Evolutionary conservation across 2,329 filamentous ascomycete species (phyloP), one percentile per base, ranked within the genome.

Genomic region (Dactylellina sp.): DNA sequence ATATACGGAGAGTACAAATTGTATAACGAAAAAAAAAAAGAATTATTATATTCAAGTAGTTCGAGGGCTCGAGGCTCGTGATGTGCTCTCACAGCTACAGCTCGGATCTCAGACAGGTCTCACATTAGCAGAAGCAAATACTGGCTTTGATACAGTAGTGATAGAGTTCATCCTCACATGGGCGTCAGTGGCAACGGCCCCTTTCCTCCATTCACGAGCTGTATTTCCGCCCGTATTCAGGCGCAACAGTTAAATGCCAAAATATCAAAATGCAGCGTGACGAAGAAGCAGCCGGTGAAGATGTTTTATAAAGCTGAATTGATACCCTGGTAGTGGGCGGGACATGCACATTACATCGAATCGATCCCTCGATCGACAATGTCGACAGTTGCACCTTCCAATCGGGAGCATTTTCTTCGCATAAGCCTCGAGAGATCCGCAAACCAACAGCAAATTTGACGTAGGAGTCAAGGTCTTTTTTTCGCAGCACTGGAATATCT

Each of bases 21-120:
- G n/a, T 22, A 55, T 16, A 11, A 53, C 24, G 28, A 53, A 18
- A 25, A 16, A 16, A 35, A 9, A 20, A 40, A 14, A 55, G 35
- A 14, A 16, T 24, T 7, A 37, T 50, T 22, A 24, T 20, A 16
- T 47, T n/a, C 20, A 28, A 37, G 24, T 53, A 50, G 16, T 50
- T 50, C n/a, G n/a, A n/a, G 22, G 46, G 11, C n/a, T 25, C 16
- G 20, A 64, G 39, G 18, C 22, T 22, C 39, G 49, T 56, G 60
- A 53, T 64, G 52, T 63, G 35, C 44, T 28, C 46, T 35, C 56
- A 44, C 46, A 35, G 18, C 9, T 47, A 16, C 6, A 22, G 37
- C 35, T 39, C 39, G 18, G 22, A 60, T 60, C 63, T 68, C 39
- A 68, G 63, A 68, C 63, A n/a, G 32, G 52, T 66, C 35, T 68